Conservation (phyloP, 257 asterid species). For the Plantago major region DNA sequence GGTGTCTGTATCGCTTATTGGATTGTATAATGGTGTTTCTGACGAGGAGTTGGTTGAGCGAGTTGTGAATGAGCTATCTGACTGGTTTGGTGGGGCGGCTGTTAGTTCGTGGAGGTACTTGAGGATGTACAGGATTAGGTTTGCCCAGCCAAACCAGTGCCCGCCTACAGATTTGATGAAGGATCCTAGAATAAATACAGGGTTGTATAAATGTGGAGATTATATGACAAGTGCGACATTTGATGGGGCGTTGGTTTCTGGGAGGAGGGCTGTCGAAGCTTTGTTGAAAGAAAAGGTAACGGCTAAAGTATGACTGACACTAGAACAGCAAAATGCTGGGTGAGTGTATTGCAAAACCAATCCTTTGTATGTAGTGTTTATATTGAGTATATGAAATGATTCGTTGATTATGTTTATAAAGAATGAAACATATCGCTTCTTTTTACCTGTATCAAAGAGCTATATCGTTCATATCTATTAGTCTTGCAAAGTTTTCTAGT, state of each 20-base stretch:
- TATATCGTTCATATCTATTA: too few relatives aligned
- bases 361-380: conserved; percentile 14
- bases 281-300: conserved; percentile 53
- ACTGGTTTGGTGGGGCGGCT: conserved; percentile 62
- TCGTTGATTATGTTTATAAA: conserved; percentile 11
- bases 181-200: conserved; percentile 49
- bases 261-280: conserved; percentile 86
- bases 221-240: conserved; percentile 82
- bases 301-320: conserved; percentile 29
- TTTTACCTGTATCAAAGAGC: too few relatives aligned
- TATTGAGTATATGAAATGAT: conserved; percentile 12
- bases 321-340: conserved; percentile 1
- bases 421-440: background rate
- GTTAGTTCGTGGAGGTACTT: conserved; percentile 64
- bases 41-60: conserved; percentile 58
- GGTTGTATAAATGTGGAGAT: conserved; percentile 89
- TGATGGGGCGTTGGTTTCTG: conserved; percentile 91
- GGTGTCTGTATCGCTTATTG: conserved; percentile 73
- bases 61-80: conserved; percentile 58
- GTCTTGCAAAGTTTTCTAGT: too few relatives aligned
- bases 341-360: conserved; percentile 1
- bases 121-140: conserved; percentile 65
- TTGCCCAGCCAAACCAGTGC: conserved; percentile 87
- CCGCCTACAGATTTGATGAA: conserved; percentile 78
- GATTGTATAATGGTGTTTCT: conserved; percentile 38